Percentiles rank a stretch among this genome's conserved stretches.
These are phyloP conservation scores for Hypholoma sublateritium DNA, from an alignment of 768 basidiomycete species.

Conservation along the genomic window DNA sequence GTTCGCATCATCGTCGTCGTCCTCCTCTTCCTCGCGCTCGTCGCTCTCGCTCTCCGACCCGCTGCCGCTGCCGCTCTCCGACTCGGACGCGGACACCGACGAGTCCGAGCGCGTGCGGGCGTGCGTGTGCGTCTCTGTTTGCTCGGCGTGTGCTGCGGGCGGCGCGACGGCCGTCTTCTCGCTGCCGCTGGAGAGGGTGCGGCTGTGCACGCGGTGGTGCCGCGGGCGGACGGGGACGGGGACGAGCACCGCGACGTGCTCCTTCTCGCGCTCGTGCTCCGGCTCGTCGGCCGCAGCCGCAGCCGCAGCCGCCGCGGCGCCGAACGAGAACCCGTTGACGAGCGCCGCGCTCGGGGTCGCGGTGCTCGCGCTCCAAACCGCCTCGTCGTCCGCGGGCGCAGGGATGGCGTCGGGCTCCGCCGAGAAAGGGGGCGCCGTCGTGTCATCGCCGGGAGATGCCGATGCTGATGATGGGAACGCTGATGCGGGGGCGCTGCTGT, in stretches of 20 bases:
- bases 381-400: neutral
- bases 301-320: neutral
- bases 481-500: neutral
- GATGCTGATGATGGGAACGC: neutral
- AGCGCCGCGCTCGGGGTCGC: slow-evolving; percentile 9
- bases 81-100: slow-evolving; percentile 7
- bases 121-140: neutral
- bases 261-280: slow-evolving; percentile 4
- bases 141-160: neutral
- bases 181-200: neutral
- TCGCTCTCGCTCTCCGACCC: slow-evolving; percentile 17
- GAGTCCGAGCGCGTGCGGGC: slow-evolving; percentile 1
- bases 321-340: too few relatives aligned
- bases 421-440: neutral
- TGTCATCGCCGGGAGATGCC: neutral
- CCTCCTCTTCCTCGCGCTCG: slow-evolving; percentile 17
- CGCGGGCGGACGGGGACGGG: slow-evolving; percentile 16
- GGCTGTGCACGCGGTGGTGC: slow-evolving; percentile 13
- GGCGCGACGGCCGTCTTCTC: neutral
- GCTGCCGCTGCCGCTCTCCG: slow-evolving; percentile 15
- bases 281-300: neutral
- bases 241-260: slow-evolving; percentile 15
- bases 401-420: neutral
- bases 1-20: slow-evolving; percentile 20
- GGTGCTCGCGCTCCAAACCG: neutral